Base-by-base conservation (phyloP, 768 basidiomycete species). In the Collybia sordida region DNA sequence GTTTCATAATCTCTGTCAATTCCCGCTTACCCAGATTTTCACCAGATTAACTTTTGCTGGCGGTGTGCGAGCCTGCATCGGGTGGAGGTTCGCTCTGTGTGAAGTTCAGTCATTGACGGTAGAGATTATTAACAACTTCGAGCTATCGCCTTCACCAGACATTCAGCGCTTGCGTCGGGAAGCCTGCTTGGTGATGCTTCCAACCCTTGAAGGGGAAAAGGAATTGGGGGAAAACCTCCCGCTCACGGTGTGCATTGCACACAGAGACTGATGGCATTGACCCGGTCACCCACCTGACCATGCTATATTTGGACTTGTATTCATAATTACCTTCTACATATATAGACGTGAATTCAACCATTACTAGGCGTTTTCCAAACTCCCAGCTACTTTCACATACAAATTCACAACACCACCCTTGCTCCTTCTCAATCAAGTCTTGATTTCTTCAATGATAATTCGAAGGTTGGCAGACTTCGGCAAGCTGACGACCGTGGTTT, bases 71-170 rank as follows among this genome's bases (percentile, higher is more conserved):
- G 64, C 73, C 0, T 80, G 77, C 59, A 74, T 80, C 34, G 78
- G 77, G 18, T 80, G 76, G 75, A 62, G 74, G 49, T 79, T 79
- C 51, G 78, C 78, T 3, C 50, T 84, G 1, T 72, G 75, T 49
- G 84, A 87, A 61, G 65, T 84, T 28, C 79, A 83, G 56, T 64
- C 77, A 1, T 74, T 86, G 54, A 70, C 84, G 4, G 73, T 81
- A 5, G 83, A 84, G 59, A 73, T 82, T 31, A 64, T 85, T 52
- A 73, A 75, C 42, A 79, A 81, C 61, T 85, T 86, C 52, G 76
- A 83, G 56, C 72, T 86, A 27, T 59, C 72, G 51, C 71, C 62
- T 3, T 75, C 72, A 1, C 69, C 71, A 15, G 72, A 73, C 18
- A 59, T 75, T 17, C 59, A 64, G 3, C 61, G 69, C 14, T 59